Percentiles rank a stretch among this genome's conserved stretches.
phyloP scores from a whole-genome alignment of 129 eudicot genomes.

The Logfia minima region DNA sequence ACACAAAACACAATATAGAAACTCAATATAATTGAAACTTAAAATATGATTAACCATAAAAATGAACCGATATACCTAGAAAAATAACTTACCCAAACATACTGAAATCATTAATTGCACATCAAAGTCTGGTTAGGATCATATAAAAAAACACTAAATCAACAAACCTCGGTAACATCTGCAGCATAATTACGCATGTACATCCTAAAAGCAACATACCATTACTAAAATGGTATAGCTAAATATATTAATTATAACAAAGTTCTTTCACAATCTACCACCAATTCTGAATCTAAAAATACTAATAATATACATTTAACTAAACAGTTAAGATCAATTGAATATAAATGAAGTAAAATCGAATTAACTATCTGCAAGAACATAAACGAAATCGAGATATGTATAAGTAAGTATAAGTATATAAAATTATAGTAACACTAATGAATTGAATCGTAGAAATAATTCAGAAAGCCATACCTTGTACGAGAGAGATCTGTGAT shows the following conservation, averaged over 20 bases:
- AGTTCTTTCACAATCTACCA: neutral
- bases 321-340: neutral
- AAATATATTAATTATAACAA: no score
- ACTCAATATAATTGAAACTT: no score
- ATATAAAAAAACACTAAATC: no score
- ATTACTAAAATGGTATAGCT: no score
- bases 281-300: neutral
- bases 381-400: neutral
- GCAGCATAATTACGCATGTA: neutral
- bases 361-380: neutral
- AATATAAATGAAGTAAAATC: neutral
- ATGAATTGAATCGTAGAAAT: neutral
- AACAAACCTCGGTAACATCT: neutral
- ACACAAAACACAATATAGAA: no score
- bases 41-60: neutral
- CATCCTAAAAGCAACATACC: neutral
- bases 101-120: no score
- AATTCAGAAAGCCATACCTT: constrained; percentile 15
- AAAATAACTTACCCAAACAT: no score
- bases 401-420: no score
- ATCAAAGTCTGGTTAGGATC: no score
- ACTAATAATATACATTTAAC: neutral
- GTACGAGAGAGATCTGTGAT: constrained; percentile 2
- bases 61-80: no score
- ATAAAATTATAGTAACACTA: neutral